Percentiles rank a stretch among this genome's conserved stretches.
These are phyloP conservation scores for Pseudodiploospora longispora DNA, from an alignment of 2,329 filamentous ascomycete genomes.

Conservation along the genomic window DNA sequence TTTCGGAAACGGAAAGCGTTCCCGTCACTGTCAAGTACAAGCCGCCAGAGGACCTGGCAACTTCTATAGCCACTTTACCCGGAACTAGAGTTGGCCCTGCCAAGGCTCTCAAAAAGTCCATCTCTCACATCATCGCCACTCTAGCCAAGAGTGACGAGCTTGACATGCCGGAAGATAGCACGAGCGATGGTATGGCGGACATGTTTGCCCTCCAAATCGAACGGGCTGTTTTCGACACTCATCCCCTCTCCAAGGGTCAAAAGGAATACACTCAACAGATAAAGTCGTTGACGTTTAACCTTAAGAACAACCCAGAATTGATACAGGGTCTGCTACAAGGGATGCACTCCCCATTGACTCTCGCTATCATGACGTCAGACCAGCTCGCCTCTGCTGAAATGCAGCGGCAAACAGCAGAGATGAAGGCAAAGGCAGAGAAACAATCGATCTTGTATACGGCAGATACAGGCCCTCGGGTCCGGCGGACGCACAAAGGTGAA, in stretches of 20 bases:
- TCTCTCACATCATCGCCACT: constrained; percentile 56
- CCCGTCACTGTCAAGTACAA: constrained; percentile 32
- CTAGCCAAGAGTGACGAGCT: constrained; percentile 60
- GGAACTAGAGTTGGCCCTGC: constrained; percentile 60
- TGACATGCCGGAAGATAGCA: constrained; percentile 53
- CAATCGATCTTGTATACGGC: constrained; percentile 77
- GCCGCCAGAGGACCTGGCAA: constrained; percentile 43
- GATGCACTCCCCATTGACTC: constrained; percentile 61
- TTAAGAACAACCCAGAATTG: constrained; percentile 80
- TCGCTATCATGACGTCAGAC: constrained; percentile 82
- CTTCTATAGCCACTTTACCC: constrained; percentile 47
- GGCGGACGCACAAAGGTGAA: constrained; percentile 90
- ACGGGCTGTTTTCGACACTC: constrained; percentile 53
- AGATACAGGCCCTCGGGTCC: constrained; percentile 63
- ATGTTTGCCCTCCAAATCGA: constrained; percentile 73
- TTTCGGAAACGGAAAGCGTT: constrained; percentile 40
- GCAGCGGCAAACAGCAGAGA: constrained; percentile 66
- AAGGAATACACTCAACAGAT: constrained; percentile 55
- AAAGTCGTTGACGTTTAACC: constrained; percentile 72
- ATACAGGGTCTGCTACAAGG: constrained; percentile 67
- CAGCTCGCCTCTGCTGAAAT: constrained; percentile 90
- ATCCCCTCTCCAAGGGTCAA: constrained; percentile 36
- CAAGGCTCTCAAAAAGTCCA: constrained; percentile 60
- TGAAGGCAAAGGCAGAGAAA: constrained; percentile 71
- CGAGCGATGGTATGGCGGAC: constrained; percentile 57